Evolutionary conservation across 257 asterid species (phyloP).

Genomic region (Solanum bukasovii): DNA sequence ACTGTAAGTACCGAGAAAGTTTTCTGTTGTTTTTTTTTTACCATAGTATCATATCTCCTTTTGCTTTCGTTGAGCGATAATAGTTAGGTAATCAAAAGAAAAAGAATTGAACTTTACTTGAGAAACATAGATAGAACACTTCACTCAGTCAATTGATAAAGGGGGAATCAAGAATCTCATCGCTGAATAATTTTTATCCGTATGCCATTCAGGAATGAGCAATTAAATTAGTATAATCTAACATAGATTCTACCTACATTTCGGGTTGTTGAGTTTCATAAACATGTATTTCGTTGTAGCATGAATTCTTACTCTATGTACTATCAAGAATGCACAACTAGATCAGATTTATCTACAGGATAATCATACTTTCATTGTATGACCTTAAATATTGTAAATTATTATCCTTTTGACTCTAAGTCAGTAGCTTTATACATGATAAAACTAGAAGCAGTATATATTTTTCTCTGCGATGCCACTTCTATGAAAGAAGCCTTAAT

Average conservation of each 20-base stretch:
- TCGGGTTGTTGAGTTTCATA: not conserved
- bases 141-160: not conserved
- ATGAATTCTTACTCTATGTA: not conserved
- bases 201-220: not conserved
- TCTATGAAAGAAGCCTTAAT: not conserved
- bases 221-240: not conserved
- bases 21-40: not conserved
- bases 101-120: not conserved
- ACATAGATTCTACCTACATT: not conserved
- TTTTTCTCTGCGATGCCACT: not conserved
- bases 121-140: not conserved
- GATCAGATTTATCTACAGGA: not conserved
- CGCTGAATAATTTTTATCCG: not conserved
- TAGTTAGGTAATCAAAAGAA: not conserved
- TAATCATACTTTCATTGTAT: not conserved
- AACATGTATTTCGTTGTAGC: not conserved
- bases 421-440: not conserved
- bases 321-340: not conserved
- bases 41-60: not conserved
- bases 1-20: slow-evolving; percentile 36
- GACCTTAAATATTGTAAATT: not conserved
- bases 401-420: not conserved
- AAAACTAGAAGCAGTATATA: not conserved
- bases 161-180: not conserved
- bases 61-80: not conserved